Evolutionary conservation across 148 eudicot species (phyloP), one percentile per base, ranked within the genome.

Genomic region (Cornus suecica): DNA sequence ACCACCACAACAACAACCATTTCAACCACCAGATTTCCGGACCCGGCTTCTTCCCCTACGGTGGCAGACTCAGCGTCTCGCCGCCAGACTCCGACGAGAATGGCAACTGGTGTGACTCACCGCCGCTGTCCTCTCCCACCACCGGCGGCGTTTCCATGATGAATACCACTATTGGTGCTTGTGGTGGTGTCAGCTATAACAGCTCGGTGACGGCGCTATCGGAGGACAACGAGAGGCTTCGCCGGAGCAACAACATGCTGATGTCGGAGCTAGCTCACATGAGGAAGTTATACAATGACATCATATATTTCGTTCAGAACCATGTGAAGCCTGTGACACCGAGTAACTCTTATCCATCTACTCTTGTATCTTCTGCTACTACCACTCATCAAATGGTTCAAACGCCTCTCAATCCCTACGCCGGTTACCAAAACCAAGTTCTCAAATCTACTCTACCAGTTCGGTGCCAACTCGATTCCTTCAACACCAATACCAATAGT

Each of bases 281-380:
- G 98, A 89, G 86, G 64, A 94, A 85, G 74, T 89, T 94, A 0
- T 94, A 94, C 80, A 94, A 86, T 74, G 98, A 94, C 51, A 92
- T 94, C 10, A 94, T 94, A 5, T 94, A 92, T 70, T 92, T 92
- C 18, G 93, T 94, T 15, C 97, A 94, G 54, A 94, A 94, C 67
- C 98, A 94, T 76, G 95, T 92, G 11, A 92, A 87, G 77, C 98
- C 98, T 1, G 94, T 90, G 24, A 48, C 88, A 6, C 87, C 86
- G 0, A 82, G 87, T 54, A 80, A 76, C 52, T 30, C 68, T 23
- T 81, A 74, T 58, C 73, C 71, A 54, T 60, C 74, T 14, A 75
- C 82, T 20, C 42, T 76, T 10, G 20, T 79, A 24, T 18, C 67
- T 24, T n/a, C 72, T 11, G 58, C 28, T 56, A 25, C 30, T 42